These are phyloP conservation scores for Neoarthrinium moseri DNA, from an alignment of 2,329 filamentous ascomycete genomes.

Conservation along the genomic window DNA sequence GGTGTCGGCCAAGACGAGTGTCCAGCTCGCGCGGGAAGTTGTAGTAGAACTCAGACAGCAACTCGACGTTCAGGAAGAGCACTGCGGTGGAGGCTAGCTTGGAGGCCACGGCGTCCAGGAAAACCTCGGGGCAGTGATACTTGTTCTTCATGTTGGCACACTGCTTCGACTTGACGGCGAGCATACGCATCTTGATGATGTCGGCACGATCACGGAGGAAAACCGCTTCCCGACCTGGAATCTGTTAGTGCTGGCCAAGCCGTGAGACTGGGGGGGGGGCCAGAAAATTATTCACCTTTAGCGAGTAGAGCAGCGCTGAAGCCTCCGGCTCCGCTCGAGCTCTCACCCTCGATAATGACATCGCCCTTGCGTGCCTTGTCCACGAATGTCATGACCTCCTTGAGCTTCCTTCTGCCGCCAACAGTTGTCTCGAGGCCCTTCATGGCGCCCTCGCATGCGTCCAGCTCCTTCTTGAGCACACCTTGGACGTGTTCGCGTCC, in stretches of 20 bases:
- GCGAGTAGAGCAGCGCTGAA: conserved; percentile 86
- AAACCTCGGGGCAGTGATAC: conserved; percentile 95
- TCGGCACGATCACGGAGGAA: conserved; percentile 92
- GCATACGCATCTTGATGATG: conserved; percentile 84
- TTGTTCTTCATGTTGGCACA: conserved; percentile 84
- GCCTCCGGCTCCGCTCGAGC: conserved; percentile 81
- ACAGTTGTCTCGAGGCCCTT: conserved; percentile 74
- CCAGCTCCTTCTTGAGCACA: conserved; percentile 83
- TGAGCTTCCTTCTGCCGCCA: conserved; percentile 80
- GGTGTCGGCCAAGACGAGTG: conserved; percentile 75
- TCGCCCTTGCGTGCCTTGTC: conserved; percentile 88
- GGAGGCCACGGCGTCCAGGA: conserved; percentile 94
- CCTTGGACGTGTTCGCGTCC: conserved; percentile 79
- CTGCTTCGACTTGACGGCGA: conserved; percentile 87
- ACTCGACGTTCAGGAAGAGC: conserved; percentile 94
- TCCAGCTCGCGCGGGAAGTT: conserved; percentile 95
- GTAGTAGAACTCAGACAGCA: conserved; percentile 96
- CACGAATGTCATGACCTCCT: conserved; percentile 86
- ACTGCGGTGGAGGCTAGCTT: conserved; percentile 95
- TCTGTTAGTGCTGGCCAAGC: conserved; percentile 28
- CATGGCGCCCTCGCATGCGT: conserved; percentile 77
- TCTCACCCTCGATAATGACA: conserved; percentile 79
- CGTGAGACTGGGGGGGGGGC: background rate
- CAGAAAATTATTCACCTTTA: conserved; percentile 59
- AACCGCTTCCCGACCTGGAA: conserved; percentile 79